Evolutionary conservation across 345 rosid species (phyloP), one percentile per base, ranked within the genome.

Genomic region (Eutrema yunnanense): DNA sequence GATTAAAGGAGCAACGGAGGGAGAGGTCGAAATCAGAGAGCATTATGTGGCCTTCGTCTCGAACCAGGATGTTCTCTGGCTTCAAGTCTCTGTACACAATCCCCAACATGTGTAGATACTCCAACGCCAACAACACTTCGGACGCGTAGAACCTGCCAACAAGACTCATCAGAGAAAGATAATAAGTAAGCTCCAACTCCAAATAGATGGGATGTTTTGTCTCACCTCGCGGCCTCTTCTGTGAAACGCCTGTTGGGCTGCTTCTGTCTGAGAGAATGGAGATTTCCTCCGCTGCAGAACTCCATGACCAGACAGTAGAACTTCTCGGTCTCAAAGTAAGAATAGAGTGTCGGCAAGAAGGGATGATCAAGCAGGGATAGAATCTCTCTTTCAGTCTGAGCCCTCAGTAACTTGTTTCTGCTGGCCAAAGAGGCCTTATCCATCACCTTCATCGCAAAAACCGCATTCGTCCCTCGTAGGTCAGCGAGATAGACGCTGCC

Each of bases 11-110:
- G 82, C 96, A 89, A 52, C 98, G 92, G 4, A 90, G 94, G 1
- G 98, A 93, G 30, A 90, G 81, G 67, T 93, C 97, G 9, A 90
- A 93, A 69, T 93, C 97, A 0, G 97, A 93, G 16, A 90, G 94
- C 98, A 93, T 90, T 60, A 93, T 90, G 59, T 93, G 97, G 26
- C 96, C 97, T 78, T 90, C 90, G 9, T 87, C 92, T 71, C 96
- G 83, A 27, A 93, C 94, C 7, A 90, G 83, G 11, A 93, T 88
- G 69, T 93, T 93, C 80, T 93, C 97, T 44, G 96, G 98, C 81
- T 93, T 93, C 78, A 90, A 76, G 69, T 93, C 98, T 79, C 96
- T 82, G 59, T 93, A 93, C 32, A 93, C 98, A 56, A 93, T 77
- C 34, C 98, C 98, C 44, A 90, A 76, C 98, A 93, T 93, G 83